Percentiles rank a stretch among this genome's conserved stretches.
phyloP scores from a whole-genome alignment of 495 filamentous ascomycete genomes.

The Penicillium pancosmium region DNA sequence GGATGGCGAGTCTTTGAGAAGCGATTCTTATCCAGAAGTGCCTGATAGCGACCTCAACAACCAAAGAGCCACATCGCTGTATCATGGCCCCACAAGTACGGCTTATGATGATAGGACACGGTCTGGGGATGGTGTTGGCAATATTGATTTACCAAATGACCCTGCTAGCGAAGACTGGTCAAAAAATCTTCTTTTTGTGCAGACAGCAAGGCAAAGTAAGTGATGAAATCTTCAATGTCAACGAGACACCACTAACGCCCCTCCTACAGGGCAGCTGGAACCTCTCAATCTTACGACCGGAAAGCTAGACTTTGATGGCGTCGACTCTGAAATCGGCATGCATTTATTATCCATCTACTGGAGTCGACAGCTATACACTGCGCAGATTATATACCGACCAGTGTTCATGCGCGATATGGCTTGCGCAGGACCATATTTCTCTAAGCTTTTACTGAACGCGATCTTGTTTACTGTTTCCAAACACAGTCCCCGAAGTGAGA shows the following conservation, averaged over 20 bases:
- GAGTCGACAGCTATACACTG: conserved; percentile 42
- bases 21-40: conserved; percentile 26
- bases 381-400: conserved; percentile 35
- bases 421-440: conserved; percentile 47
- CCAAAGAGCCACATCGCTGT: conserved; percentile 23
- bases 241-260: not conserved
- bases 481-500: conserved; percentile 31
- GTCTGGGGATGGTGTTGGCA: conserved; percentile 12
- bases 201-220: conserved; percentile 34
- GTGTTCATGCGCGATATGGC: conserved; percentile 41
- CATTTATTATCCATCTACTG: conserved; percentile 44
- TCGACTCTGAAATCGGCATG: conserved; percentile 42
- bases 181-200: conserved; percentile 28
- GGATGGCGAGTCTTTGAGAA: conserved; percentile 15
- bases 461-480: conserved; percentile 48
- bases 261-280: conserved; percentile 31
- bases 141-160: not conserved
- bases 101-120: conserved; percentile 32
- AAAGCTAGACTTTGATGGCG: conserved; percentile 44
- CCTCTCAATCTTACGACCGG: conserved; percentile 28
- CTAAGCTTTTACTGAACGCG: conserved; percentile 49
- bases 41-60: conserved; percentile 21
- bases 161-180: conserved; percentile 22
- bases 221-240: not conserved
- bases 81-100: conserved; percentile 37